Evolutionary conservation across 345 rosid genomes (phyloP).

Genomic region (Excoecaria cochinchinensis): DNA sequence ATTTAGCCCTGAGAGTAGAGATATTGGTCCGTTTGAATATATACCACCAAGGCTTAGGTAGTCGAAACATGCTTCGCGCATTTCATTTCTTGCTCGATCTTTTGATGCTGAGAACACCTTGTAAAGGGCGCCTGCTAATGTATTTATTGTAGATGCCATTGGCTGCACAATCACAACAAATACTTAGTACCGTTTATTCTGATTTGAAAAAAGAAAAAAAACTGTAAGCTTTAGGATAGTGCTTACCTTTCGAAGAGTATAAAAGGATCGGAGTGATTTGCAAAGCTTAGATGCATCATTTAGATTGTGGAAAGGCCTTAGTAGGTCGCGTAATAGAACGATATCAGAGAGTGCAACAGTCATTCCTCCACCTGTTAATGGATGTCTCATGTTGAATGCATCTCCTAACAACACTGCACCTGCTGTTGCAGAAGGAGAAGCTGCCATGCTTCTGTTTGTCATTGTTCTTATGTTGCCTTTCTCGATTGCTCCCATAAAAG

Average conservation of each 20-base stretch:
- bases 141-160: constrained; percentile 45
- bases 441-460: constrained; percentile 66
- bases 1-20: constrained; percentile 49
- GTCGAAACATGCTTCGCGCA: constrained; percentile 53
- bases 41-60: constrained; percentile 48
- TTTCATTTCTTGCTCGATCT: constrained; percentile 46
- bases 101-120: constrained; percentile 44
- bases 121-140: constrained; percentile 32
- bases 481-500: constrained; percentile 44
- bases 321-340: constrained; percentile 47
- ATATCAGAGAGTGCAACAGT: constrained; percentile 59
- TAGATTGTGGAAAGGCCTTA: constrained; percentile 42
- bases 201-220: no score
- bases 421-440: constrained; percentile 49
- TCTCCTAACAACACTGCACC: constrained; percentile 55
- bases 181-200: no score
- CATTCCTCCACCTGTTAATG: constrained; percentile 68
- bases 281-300: constrained; percentile 42
- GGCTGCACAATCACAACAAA: constrained; percentile 24
- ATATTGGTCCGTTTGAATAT: constrained; percentile 39
- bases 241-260: constrained; percentile 47
- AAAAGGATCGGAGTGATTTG: constrained; percentile 53
- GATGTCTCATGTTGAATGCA: constrained; percentile 68
- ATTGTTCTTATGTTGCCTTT: constrained; percentile 51
- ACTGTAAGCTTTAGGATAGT: no score